Percentiles rank a stretch among this genome's conserved stretches.
phyloP scores from a whole-genome alignment of 2,329 filamentous ascomycete genomes.

The Spiromastix sp. region DNA sequence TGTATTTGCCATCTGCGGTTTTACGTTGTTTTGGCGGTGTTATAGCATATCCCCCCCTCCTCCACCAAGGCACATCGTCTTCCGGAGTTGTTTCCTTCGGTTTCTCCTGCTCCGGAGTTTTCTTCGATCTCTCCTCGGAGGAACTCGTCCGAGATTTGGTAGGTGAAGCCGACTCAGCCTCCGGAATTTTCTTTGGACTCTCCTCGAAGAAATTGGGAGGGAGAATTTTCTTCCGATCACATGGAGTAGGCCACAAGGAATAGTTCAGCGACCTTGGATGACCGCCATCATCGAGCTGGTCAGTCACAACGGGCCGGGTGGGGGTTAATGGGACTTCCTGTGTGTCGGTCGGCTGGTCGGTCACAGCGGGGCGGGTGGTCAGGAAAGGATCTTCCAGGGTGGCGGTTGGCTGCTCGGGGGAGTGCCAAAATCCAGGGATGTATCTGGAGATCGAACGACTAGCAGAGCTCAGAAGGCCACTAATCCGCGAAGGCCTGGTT shows the following conservation, averaged over 20 bases:
- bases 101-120: too few relatives aligned
- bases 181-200: too few relatives aligned
- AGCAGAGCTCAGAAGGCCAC: constrained; percentile 21
- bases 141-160: too few relatives aligned
- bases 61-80: too few relatives aligned
- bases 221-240: constrained; percentile 13
- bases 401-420: constrained; percentile 10
- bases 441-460: constrained; percentile 20
- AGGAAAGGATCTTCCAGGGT: constrained; percentile 10
- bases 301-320: too few relatives aligned
- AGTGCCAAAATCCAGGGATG: constrained; percentile 14
- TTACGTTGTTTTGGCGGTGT: constrained; percentile 1
- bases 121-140: too few relatives aligned
- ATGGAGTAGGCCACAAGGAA: not conserved
- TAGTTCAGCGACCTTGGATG: not conserved
- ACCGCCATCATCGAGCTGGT: not conserved
- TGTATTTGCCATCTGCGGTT: too few relatives aligned
- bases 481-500: constrained; percentile 18
- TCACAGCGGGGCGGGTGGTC: too few relatives aligned
- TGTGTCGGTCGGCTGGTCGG: constrained; percentile 9
- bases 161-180: too few relatives aligned
- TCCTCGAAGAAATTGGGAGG: constrained; percentile 28
- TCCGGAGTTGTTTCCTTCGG: too few relatives aligned
- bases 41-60: not conserved
- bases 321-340: too few relatives aligned